Conservation (phyloP, 2,329 filamentous ascomycete species). For the Chaetomiaceae sp. region DNA sequence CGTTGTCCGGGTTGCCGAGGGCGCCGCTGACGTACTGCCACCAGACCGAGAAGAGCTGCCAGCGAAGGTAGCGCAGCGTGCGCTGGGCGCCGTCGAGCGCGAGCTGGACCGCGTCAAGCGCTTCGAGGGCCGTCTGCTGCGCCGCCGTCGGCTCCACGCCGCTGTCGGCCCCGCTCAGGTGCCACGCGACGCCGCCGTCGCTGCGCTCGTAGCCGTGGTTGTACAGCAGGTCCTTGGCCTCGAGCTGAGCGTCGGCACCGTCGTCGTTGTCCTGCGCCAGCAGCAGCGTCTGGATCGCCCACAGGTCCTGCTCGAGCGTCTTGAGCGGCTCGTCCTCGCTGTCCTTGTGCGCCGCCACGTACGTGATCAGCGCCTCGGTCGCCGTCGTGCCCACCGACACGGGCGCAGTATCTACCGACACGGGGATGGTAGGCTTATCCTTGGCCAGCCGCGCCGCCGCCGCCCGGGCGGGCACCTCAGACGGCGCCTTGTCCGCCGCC, state of each 20-base stretch:
- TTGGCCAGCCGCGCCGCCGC: conserved; percentile 19
- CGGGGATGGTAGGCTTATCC: too few relatives aligned
- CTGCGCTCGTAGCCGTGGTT: conserved; percentile 27
- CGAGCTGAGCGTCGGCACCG: conserved; percentile 27
- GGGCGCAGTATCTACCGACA: too few relatives aligned
- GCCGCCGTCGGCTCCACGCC: too few relatives aligned
- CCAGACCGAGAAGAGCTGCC: conserved; percentile 38
- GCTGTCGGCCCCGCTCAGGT: too few relatives aligned
- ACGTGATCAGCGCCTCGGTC: conserved; percentile 34
- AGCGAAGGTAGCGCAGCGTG: conserved; percentile 25
- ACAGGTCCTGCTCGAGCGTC: conserved; percentile 1
- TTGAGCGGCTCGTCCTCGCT: too few relatives aligned
- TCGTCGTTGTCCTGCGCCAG: conserved; percentile 30
- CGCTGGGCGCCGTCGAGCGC: conserved; percentile 22
- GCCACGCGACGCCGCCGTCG: too few relatives aligned
- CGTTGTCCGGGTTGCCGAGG: too few relatives aligned
- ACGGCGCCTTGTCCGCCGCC: conserved; percentile 27
- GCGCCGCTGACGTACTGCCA: conserved; percentile 33
- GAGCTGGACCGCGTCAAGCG: conserved; percentile 24
- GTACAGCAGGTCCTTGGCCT: conserved; percentile 28
- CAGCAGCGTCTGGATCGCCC: conserved; percentile 17
- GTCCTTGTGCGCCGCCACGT: conserved; percentile 25
- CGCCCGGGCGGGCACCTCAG: conserved; percentile 28
- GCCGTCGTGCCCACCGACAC: conserved; percentile 34
- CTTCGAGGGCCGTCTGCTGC: conserved; percentile 10